These are phyloP conservation scores for Colletotrichum sp. DNA, from an alignment of 2,329 filamentous ascomycete species.

Conservation along the genomic window DNA sequence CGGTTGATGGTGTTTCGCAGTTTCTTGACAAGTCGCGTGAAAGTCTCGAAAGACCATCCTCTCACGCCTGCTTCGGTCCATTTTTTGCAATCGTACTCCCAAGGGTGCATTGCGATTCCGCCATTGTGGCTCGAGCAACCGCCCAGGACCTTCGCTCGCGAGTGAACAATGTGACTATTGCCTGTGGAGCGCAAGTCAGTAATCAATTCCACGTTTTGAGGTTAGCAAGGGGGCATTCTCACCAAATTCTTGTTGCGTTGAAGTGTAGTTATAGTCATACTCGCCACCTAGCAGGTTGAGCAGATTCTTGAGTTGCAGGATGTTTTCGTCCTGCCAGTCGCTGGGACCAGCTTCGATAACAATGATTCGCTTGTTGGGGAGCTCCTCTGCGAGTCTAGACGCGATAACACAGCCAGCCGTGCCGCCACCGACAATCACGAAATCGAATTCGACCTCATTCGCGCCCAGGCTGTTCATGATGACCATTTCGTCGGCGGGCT, in stretches of 20 bases:
- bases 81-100: background rate
- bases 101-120: background rate
- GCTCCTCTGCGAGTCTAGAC: background rate
- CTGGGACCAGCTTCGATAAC: background rate
- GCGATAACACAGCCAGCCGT: background rate
- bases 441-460: background rate
- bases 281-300: background rate
- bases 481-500: background rate
- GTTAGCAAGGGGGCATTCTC: background rate
- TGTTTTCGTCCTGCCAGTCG: background rate
- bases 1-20: background rate
- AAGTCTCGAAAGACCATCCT: background rate
- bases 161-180: background rate
- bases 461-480: background rate
- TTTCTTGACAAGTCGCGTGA: background rate
- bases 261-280: background rate
- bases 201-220: background rate
- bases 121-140: background rate
- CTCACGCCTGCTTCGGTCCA: background rate
- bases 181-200: background rate
- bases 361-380: background rate
- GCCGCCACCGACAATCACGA: background rate
- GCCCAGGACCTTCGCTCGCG: background rate
- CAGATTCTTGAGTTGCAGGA: background rate
- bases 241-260: background rate